Percentiles rank a stretch among this genome's conserved stretches.
These are phyloP conservation scores for Mucor irregularis DNA, from an alignment of 371 early-diverging fungal species.

Conservation along the genomic window DNA sequence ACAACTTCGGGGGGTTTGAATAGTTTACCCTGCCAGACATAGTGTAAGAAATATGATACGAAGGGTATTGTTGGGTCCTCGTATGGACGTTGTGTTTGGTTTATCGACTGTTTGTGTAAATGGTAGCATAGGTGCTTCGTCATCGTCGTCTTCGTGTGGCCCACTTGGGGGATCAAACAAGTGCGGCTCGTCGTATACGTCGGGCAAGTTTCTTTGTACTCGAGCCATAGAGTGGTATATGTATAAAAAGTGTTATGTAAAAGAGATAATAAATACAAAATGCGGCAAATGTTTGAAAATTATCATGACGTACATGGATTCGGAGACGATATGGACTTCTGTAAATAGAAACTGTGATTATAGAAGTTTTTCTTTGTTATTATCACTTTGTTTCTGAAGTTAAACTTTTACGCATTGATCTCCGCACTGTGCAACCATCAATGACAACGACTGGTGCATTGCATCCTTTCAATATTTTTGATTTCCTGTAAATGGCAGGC, in stretches of 20 bases:
- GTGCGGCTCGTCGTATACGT: conserved; percentile 9
- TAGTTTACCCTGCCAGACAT: conserved; percentile 30
- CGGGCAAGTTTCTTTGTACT: neutral
- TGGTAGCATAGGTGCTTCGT: conserved; percentile 10
- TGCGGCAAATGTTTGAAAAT: no score
- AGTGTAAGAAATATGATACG: conserved; percentile 44
- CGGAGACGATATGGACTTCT: no score
- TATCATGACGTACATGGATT: no score
- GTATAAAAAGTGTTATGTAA: neutral
- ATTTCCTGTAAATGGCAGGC: no score
- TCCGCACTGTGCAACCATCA: no score
- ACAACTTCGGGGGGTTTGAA: neutral
- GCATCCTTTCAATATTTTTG: no score
- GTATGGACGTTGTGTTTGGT: conserved; percentile 12
- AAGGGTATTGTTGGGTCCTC: conserved; percentile 37
- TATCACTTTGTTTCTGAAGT: no score
- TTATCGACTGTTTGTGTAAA: neutral
- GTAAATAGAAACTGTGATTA: no score
- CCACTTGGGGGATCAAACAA: conserved; percentile 5
- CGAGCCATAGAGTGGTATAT: neutral
- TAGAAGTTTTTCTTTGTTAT: no score
- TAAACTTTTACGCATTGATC: no score
- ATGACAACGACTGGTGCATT: no score
- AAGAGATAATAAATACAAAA: no score
- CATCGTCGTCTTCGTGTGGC: neutral